These are phyloP conservation scores for Coniella vitis DNA, from an alignment of 2,329 filamentous ascomycete genomes.

Conservation along the genomic window DNA sequence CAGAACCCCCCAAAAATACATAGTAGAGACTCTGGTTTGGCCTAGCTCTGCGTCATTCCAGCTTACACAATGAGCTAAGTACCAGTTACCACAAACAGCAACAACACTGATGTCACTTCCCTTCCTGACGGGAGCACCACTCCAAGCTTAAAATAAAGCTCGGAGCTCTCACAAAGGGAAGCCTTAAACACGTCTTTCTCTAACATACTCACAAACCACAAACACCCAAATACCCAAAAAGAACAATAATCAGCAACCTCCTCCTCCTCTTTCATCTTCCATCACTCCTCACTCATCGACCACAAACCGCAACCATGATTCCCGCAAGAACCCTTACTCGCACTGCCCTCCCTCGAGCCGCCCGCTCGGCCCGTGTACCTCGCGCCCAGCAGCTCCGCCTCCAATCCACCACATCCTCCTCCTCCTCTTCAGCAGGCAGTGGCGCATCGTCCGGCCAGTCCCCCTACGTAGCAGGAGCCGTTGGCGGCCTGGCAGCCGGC, in stretches of 20 bases:
- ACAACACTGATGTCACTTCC: background rate
- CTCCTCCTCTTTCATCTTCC: background rate
- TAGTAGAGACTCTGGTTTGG: too few species aligned
- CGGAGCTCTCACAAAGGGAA: background rate
- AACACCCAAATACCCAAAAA: too few species aligned
- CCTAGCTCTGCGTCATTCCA: conserved; percentile 1
- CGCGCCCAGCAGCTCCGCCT: conserved; percentile 8
- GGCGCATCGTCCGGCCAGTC: background rate
- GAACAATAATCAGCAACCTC: too few species aligned
- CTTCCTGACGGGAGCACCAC: too few species aligned
- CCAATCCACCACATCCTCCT: conserved; percentile 12
- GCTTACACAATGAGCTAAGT: too few species aligned
- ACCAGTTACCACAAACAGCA: too few species aligned
- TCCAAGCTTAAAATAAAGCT: background rate
- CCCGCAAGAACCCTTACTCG: conserved; percentile 11
- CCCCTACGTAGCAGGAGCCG: conserved; percentile 4
- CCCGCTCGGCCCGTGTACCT: conserved; percentile 4
- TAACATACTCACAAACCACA: background rate
- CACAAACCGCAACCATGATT: conserved; percentile 12
- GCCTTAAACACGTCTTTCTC: background rate
- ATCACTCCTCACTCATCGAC: background rate
- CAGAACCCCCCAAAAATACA: too few species aligned
- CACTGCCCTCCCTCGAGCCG: conserved; percentile 7
- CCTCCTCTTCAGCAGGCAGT: conserved; percentile 2
- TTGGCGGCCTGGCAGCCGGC: conserved; percentile 9